A percentile compares a stretch with the other conserved stretches of the same genome.
Evolutionary conservation across 2,329 filamentous ascomycete species (phyloP).

Genomic region (Pseudovirgaria hyperparasitica): DNA sequence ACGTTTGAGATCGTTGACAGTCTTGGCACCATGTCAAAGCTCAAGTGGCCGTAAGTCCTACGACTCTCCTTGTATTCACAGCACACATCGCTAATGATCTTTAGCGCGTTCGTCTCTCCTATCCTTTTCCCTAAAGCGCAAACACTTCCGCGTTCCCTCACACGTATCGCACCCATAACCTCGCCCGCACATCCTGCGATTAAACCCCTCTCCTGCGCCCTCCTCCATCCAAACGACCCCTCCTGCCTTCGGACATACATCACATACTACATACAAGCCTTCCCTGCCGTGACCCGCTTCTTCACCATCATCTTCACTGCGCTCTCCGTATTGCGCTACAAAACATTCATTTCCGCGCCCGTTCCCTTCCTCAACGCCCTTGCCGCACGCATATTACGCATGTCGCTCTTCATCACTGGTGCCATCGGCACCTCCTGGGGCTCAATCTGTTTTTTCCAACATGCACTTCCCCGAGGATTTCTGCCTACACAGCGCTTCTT

Average conservation of each 20-base stretch:
- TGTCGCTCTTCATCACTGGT: conserved; percentile 66
- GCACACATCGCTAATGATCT: conserved; percentile 9
- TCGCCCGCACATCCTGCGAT: conserved; percentile 79
- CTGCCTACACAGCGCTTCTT: conserved; percentile 81
- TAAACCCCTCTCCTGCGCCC: conserved; percentile 72
- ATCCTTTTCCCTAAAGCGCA: conserved; percentile 65
- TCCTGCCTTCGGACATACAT: conserved; percentile 81
- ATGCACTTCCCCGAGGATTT: conserved; percentile 58
- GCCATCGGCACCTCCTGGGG: conserved; percentile 83
- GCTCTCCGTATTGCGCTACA: conserved; percentile 57
- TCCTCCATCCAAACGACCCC: conserved; percentile 76
- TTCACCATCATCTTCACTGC: conserved; percentile 63
- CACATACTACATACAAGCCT: conserved; percentile 74
- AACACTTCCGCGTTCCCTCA: conserved; percentile 53
- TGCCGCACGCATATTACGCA: conserved; percentile 55
- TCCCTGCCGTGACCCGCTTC: conserved; percentile 66
- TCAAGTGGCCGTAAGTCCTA: conserved; percentile 65
- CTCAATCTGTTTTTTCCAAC: conserved; percentile 78
- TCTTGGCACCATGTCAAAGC: conserved; percentile 64
- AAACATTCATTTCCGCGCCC: conserved; percentile 55
- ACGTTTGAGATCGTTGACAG: conserved; percentile 67
- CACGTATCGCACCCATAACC: conserved; percentile 62
- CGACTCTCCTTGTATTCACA: conserved; percentile 1
- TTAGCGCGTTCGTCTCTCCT: conserved; percentile 64
- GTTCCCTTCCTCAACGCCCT: conserved; percentile 53